A percentile compares a stretch with the other conserved stretches of the same genome.
These are phyloP conservation scores for Leishmania lainsoni DNA, from an alignment of 208 protist genomes.

Conservation along the genomic window DNA sequence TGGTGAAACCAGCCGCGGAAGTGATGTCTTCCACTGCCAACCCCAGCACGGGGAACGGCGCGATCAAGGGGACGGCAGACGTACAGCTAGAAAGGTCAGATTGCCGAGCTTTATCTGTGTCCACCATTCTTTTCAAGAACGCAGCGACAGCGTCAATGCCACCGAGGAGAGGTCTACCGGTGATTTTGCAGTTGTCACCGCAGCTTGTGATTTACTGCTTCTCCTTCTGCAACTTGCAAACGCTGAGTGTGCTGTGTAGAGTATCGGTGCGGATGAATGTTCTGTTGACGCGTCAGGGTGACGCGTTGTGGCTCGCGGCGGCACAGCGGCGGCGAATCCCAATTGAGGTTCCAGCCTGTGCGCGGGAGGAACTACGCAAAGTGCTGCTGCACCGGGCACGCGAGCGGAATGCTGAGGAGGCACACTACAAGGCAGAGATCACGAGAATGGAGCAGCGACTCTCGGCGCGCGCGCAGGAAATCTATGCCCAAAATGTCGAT, in stretches of 20 bases:
- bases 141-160: no score
- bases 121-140: slow-evolving; percentile 8
- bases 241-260: slow-evolving; percentile 27
- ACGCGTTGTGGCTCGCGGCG: slow-evolving; percentile 23
- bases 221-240: slow-evolving; percentile 29
- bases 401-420: slow-evolving; percentile 33
- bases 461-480: slow-evolving; percentile 34
- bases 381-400: slow-evolving; percentile 12
- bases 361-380: slow-evolving; percentile 21
- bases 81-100: not conserved
- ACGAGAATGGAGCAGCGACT: slow-evolving; percentile 35
- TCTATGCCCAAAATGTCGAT: slow-evolving; percentile 41
- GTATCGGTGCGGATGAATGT: slow-evolving; percentile 34
- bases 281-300: slow-evolving; percentile 26
- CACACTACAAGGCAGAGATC: slow-evolving; percentile 31
- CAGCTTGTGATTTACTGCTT: slow-evolving; percentile 30
- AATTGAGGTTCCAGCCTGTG: not conserved
- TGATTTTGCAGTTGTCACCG: slow-evolving; percentile 16
- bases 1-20: not conserved
- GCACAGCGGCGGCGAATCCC: slow-evolving; percentile 24
- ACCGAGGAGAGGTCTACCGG: not conserved
- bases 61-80: not conserved
- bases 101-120: not conserved
- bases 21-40: not conserved
- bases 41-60: not conserved